Base-by-base conservation (phyloP, 2,329 filamentous ascomycete species). In the Monosporascus cannonballus region DNA sequence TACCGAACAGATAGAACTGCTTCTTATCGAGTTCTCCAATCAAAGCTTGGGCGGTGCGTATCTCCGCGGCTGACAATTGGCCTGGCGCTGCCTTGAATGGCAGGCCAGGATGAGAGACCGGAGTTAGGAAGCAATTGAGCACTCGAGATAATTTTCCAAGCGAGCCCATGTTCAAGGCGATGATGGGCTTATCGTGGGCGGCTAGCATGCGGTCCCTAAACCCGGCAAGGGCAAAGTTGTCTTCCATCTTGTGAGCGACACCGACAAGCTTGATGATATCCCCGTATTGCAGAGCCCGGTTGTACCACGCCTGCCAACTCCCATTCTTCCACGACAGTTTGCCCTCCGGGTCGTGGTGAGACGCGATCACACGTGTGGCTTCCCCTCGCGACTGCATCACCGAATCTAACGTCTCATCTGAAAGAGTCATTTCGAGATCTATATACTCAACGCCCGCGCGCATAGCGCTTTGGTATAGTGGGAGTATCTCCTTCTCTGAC, bases 261-360 rank as follows among this genome's bases (percentile, higher is more conserved):
- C 94, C 94, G 6, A 97, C 86, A 39, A 99, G 84, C 74, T 99
- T 99, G 73, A 99, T 90, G 53, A 97, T 79, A 65, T 97, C 91
- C 47, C 93, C 94, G 63, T 90, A 89, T 66, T 95, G 88, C 15
- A 96, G 75, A 17, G 93, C 93, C 64, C 84, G 85, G 71, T 96
- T 96, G 76, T 96, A 97, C 71, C 85, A 86, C 27, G 86, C 80
- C 52, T 94, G 85, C 93, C 94, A 99, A 0, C 89, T 90, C n/a
- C 89, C 90, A 61, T 95, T 92, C 58, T 79, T 85, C 94, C 94
- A 99, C 2, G 89, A 93, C 18, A 97, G 76, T 22, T 78, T 76
- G 8, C 87, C 87, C 52, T 80, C 73, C 0, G 91, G 89, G 67
- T 99, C 94, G 68, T 99, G 94, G 68, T 99, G 93, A 0, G 94